Conservation (phyloP, 768 basidiomycete genomes). For the Asterophora parasitica region DNA sequence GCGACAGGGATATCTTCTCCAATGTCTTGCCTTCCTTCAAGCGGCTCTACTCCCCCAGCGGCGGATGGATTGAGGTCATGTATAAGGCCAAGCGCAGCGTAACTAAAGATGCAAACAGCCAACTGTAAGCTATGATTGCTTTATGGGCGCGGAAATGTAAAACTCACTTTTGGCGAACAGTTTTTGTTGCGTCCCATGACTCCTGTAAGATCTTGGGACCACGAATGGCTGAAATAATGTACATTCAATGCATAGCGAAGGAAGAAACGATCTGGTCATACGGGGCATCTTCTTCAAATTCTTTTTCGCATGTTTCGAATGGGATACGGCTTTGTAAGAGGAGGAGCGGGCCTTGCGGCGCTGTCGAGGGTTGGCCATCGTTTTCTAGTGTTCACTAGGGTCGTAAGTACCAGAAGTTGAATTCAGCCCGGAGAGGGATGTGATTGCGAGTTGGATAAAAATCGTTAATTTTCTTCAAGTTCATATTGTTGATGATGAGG, state of each 20-base stretch:
- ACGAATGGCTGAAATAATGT: slow-evolving; percentile 51
- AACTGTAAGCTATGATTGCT: not conserved
- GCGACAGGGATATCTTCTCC: slow-evolving; percentile 11
- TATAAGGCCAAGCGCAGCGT: slow-evolving; percentile 70
- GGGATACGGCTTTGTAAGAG: slow-evolving; percentile 66
- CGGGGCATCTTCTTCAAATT: slow-evolving; percentile 76
- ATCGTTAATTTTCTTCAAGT: not conserved
- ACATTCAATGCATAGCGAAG: not conserved
- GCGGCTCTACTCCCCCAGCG: slow-evolving; percentile 64
- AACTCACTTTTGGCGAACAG: slow-evolving; percentile 86
- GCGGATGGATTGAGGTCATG: slow-evolving; percentile 62
- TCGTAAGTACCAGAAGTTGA: too few species aligned
- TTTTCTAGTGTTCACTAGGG: slow-evolving; percentile 1
- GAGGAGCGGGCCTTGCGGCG: slow-evolving; percentile 80
- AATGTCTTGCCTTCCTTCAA: slow-evolving; percentile 12
- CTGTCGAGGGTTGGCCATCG: slow-evolving; percentile 94
- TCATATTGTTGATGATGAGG: too few species aligned
- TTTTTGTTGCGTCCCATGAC: slow-evolving; percentile 84
- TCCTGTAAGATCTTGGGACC: slow-evolving; percentile 79
- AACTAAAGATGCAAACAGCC: slow-evolving; percentile 39
- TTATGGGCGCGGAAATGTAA: not conserved
- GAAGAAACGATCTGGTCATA: slow-evolving; percentile 28
- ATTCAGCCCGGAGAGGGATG: too few species aligned
- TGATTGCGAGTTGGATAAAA: too few species aligned
- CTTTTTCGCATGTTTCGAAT: slow-evolving; percentile 69